Evolutionary conservation across 2,329 filamentous ascomycete genomes (phyloP).

Genomic region (Sphaceloma murrayae): DNA sequence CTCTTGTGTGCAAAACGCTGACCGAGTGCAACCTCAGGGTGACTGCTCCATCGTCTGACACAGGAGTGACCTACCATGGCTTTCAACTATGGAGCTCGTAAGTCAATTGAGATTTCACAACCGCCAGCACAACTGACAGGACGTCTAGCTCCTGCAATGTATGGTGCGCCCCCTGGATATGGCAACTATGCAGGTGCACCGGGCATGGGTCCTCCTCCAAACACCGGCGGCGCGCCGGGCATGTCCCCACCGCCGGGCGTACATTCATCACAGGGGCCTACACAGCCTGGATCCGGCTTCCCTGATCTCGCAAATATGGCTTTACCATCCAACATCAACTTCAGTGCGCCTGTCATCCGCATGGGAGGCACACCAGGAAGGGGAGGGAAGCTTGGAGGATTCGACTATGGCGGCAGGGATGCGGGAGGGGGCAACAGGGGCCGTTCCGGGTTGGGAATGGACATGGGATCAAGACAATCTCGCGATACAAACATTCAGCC

Average conservation of each 20-base stretch:
- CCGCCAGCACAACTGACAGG: neutral
- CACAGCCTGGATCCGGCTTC: constrained; percentile 73
- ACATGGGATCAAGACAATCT: constrained; percentile 40
- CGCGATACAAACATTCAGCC: constrained; percentile 64
- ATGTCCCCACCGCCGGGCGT: constrained; percentile 70
- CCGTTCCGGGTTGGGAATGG: constrained; percentile 44
- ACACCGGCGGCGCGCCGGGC: constrained; percentile 52
- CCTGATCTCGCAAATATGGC: constrained; percentile 74
- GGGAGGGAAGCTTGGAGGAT: constrained; percentile 22
- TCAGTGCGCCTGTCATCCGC: constrained; percentile 91
- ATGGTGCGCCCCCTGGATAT: constrained; percentile 61
- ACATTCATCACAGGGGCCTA: constrained; percentile 60
- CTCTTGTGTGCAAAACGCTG: no score
- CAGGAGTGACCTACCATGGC: constrained; percentile 23
- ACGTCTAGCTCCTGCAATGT: constrained; percentile 45
- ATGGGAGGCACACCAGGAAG: constrained; percentile 62
- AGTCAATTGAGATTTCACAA: neutral
- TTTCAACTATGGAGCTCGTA: constrained; percentile 26
- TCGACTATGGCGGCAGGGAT: constrained; percentile 27
- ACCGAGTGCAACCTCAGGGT: neutral
- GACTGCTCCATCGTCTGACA: neutral
- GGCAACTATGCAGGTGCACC: constrained; percentile 37
- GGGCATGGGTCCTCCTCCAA: constrained; percentile 64
- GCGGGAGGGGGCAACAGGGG: constrained; percentile 38
- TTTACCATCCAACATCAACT: constrained; percentile 84